These are phyloP conservation scores for Thecaphora thlaspeos DNA, from an alignment of 1,284 basidiomycete genomes.

Conservation along the genomic window DNA sequence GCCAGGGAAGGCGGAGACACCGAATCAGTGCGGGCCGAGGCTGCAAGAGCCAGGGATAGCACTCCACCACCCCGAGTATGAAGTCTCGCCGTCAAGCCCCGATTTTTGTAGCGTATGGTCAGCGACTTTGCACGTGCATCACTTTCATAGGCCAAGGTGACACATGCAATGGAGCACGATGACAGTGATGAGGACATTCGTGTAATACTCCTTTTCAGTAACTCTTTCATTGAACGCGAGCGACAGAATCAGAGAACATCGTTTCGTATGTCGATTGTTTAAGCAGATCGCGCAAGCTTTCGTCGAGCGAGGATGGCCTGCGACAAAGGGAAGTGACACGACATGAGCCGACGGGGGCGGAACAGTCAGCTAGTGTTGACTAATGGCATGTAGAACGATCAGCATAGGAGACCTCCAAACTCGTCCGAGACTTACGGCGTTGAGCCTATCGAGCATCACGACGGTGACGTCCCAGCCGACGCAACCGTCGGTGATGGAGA, in stretches of 20 bases:
- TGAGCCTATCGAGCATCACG: conserved; percentile 56
- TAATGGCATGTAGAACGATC: conserved; percentile 1
- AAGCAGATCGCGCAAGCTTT: background rate
- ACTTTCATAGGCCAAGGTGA: no score
- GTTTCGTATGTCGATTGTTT: no score
- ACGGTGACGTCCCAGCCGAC: conserved; percentile 82
- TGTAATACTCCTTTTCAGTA: no score
- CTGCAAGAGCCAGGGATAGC: conserved; percentile 21
- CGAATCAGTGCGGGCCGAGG: conserved; percentile 39
- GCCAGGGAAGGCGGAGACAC: conserved; percentile 34
- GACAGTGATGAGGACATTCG: no score
- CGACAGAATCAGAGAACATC: no score
- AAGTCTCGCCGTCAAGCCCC: no score
- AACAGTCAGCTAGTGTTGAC: background rate
- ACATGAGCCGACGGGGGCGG: no score
- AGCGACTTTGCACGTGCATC: no score
- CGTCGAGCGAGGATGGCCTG: conserved; percentile 1
- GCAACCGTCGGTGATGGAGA: conserved; percentile 65
- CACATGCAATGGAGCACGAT: no score
- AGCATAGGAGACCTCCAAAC: background rate
- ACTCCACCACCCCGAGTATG: conserved; percentile 32
- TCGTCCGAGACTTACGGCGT: conserved; percentile 28
- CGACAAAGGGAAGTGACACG: background rate
- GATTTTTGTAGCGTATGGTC: no score
- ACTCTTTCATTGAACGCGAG: no score